Evolutionary conservation across 2,329 filamentous ascomycete genomes (phyloP), one percentile per base, ranked within the genome.

Genomic region (Cytospora schulzeri): DNA sequence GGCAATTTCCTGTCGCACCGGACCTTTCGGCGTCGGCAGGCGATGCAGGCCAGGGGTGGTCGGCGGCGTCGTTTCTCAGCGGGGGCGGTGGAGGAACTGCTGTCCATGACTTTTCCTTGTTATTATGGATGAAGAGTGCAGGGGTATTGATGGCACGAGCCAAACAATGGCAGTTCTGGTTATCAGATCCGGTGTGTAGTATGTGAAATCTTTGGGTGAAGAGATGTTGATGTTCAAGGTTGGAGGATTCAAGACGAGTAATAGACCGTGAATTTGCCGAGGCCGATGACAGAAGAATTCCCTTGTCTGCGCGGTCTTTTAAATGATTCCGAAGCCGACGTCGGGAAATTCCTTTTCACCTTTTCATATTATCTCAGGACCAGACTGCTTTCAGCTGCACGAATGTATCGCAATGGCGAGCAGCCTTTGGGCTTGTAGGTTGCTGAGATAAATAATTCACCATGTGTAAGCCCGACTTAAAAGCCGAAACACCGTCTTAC

Each of bases 1-100:
- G 79, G 79, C 4, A 68, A 68, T 28, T 76, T 72, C 35, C 77
- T 73, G 62, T 81, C 75, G 62, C 79, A 81, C n/a, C 75, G 73
- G 19, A 80, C 75, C 66, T 81, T 81, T 57, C 79, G 77, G n/a
- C 72, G 73, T 12, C 79, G 72, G 63, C 79, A 81, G 7, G 78
- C 72, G 11, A 74, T 71, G 63, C 79, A 81, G 1, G 79, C 62
- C 67, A 60, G 35, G 58, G 52, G 50, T 61, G 29, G 60, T 38
- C 48, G 57, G 55, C 35, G 69, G 62, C 69, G 70, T 48, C 68
- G 66, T 41, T 67, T 64, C 51, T 63, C 66, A 12, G 45, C 9
- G n/a, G 45, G 4, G 11, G 45, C 66, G 19, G 45, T 1, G 11
- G 45, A 2, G 11, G 45, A 14, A n/a, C 8, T 14, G 14, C 5